These are phyloP conservation scores for Ophiosphaerella narmari DNA, from an alignment of 2,329 filamentous ascomycete genomes.

Conservation along the genomic window DNA sequence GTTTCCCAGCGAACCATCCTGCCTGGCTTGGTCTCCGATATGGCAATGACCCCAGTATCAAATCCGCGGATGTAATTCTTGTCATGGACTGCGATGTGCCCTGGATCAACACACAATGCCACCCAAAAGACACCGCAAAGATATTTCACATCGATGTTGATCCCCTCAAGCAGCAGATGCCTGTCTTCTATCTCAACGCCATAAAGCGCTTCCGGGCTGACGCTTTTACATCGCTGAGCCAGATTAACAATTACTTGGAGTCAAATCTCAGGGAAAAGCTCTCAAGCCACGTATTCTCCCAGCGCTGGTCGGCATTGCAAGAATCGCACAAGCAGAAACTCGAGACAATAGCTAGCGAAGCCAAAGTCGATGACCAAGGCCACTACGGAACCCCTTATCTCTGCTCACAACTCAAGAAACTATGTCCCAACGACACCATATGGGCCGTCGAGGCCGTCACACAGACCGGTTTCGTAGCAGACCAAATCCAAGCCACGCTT, in stretches of 20 bases:
- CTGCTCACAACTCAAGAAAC: conserved; percentile 59
- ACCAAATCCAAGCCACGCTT: conserved; percentile 70
- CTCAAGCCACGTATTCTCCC: conserved; percentile 45
- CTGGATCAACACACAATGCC: conserved; percentile 82
- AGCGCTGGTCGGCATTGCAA: conserved; percentile 61
- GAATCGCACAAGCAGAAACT: conserved; percentile 64
- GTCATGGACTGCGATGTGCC: conserved; percentile 90
- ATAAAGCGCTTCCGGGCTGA: conserved; percentile 58
- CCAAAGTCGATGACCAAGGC: conserved; percentile 64
- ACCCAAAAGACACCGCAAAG: conserved; percentile 60
- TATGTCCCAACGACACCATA: conserved; percentile 68
- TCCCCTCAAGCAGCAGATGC: conserved; percentile 67
- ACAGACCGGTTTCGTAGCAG: conserved; percentile 67
- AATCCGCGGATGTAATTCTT: conserved; percentile 79
- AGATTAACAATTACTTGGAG: conserved; percentile 68
- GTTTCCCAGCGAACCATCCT: conserved; percentile 67
- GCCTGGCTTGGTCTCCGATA: conserved; percentile 67
- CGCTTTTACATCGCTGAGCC: conserved; percentile 63
- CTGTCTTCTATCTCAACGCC: conserved; percentile 62
- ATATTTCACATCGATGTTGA: conserved; percentile 71
- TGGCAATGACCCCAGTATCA: conserved; percentile 73
- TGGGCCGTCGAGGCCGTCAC: conserved; percentile 81
- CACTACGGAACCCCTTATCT: conserved; percentile 65
- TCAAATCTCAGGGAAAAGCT: conserved; percentile 47
- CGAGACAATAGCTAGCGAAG: conserved; percentile 62